Percentiles rank a stretch among this genome's conserved stretches.
phyloP scores from a whole-genome alignment of 1,139 yeast genomes.

The Debaryomyces nepalensis region DNA sequence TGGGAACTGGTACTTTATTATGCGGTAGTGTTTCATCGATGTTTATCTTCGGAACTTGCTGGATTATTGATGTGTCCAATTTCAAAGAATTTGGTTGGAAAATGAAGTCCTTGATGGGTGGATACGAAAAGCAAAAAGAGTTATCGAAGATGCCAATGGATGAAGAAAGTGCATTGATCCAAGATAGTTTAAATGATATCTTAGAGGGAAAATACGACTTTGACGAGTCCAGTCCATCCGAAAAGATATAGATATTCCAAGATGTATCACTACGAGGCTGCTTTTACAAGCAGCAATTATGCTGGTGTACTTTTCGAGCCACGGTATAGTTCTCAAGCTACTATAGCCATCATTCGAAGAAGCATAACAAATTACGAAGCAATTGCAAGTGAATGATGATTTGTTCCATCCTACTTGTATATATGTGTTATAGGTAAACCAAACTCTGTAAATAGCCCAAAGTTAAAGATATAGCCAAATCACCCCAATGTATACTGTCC shows the following conservation, averaged over 20 bases:
- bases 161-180: slow-evolving; percentile 63
- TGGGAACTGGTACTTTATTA: slow-evolving; percentile 76
- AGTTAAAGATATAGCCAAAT: not conserved
- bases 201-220: slow-evolving; percentile 47
- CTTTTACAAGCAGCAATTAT: too few species aligned
- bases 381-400: too few species aligned
- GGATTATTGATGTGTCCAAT: slow-evolving; percentile 75
- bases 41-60: slow-evolving; percentile 74
- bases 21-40: slow-evolving; percentile 76
- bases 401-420: too few species aligned
- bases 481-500: not conserved
- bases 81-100: slow-evolving; percentile 73
- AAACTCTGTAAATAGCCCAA: not conserved
- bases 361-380: too few species aligned
- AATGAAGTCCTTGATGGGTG: slow-evolving; percentile 72
- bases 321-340: too few species aligned
- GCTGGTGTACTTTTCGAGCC: too few species aligned
- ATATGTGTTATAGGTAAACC: too few species aligned
- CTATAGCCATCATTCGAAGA: too few species aligned
- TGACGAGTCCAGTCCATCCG: slow-evolving; percentile 15
- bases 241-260: too few species aligned
- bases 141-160: slow-evolving; percentile 63
- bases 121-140: slow-evolving; percentile 57
- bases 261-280: too few species aligned
- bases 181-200: slow-evolving; percentile 53